Evolutionary conservation across 495 filamentous ascomycete species (phyloP).

Genomic region (Mytilinidion resinicola): DNA sequence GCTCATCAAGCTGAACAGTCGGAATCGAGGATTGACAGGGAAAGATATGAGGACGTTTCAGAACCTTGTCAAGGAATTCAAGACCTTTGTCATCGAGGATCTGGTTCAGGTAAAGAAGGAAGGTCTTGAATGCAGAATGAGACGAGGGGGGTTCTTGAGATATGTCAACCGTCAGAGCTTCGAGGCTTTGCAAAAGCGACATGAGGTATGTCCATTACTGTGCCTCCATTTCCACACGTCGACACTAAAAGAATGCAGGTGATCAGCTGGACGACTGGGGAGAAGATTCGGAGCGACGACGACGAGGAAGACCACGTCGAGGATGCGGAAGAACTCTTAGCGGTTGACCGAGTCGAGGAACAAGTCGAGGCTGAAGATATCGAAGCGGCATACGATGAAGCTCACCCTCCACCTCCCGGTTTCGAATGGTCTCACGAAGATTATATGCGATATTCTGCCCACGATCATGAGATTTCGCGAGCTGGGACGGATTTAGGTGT

Average conservation of each 20-base stretch:
- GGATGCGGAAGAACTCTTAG: neutral
- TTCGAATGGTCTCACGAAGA: too few relatives aligned
- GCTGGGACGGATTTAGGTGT: too few relatives aligned
- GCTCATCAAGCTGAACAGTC: neutral
- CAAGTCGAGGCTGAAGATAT: neutral
- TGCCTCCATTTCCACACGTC: neutral
- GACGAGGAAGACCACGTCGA: neutral
- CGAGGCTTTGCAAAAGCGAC: constrained; percentile 5
- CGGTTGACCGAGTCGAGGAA: neutral
- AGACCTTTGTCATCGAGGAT: constrained; percentile 9
- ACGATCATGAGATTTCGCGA: too few relatives aligned
- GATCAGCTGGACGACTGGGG: neutral
- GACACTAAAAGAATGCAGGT: neutral
- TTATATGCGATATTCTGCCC: too few relatives aligned
- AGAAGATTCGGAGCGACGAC: neutral
- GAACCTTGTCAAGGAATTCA: neutral
- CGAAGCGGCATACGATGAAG: neutral
- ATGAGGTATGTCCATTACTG: neutral
- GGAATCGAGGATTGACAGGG: constrained; percentile 4
- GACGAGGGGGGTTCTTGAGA: constrained; percentile 6
- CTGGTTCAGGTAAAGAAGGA: constrained; percentile 12
- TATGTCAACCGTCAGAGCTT: constrained; percentile 6
- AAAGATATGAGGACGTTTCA: constrained; percentile 8
- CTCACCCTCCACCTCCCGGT: neutral
- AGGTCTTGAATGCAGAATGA: constrained; percentile 16